Evolutionary conservation across 2,329 filamentous ascomycete species (phyloP), one percentile per base, ranked within the genome.

Genomic region (Geosmithia flava): DNA sequence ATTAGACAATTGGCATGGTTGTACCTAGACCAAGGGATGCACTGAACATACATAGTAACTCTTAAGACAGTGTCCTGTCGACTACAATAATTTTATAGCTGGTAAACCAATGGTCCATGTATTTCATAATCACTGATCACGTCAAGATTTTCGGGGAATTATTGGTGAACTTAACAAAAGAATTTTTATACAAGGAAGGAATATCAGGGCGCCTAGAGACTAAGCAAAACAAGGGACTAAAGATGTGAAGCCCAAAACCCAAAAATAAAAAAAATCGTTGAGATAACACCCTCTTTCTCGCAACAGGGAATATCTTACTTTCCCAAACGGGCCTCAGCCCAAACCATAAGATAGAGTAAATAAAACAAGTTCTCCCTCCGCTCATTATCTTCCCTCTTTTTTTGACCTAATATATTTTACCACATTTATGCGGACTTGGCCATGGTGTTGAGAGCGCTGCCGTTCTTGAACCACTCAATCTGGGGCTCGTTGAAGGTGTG

Each of bases 391-490:
- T n/a, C 3, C 20, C 20, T 16, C 43, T 19, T 30, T 29, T 23
- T 44, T 20, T n/a, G n/a, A n/a, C n/a, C n/a, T n/a, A n/a, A 44
- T 27, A 20, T 20, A 29, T 27, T 3, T 29, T 19, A 10, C 8
- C 44, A 10, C 45, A 3, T 41, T 41, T 48, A 48, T 41, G 47
- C 59, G 55, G 58, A 51, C 81, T 93, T 94, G 57, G 91, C 90
- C 91, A 98, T 98, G 59, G 90, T 96, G 82, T 98, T 98, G 56
- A 98, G 78, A 49, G 93, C 93, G 62, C 84, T 90, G 57, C 93
- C 93, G 68, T 97, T 94, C 79, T 89, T 90, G 81, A 98, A 98
- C 93, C 93, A 98, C 74, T 96, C 85, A 54, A 98, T 85, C 76
- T 98, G 93, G 58, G 86, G 81, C 67, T 88, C 88, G 78, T 98